Evolutionary conservation across 768 basidiomycete genomes (phyloP).

Genomic region (Trametes maxima): DNA sequence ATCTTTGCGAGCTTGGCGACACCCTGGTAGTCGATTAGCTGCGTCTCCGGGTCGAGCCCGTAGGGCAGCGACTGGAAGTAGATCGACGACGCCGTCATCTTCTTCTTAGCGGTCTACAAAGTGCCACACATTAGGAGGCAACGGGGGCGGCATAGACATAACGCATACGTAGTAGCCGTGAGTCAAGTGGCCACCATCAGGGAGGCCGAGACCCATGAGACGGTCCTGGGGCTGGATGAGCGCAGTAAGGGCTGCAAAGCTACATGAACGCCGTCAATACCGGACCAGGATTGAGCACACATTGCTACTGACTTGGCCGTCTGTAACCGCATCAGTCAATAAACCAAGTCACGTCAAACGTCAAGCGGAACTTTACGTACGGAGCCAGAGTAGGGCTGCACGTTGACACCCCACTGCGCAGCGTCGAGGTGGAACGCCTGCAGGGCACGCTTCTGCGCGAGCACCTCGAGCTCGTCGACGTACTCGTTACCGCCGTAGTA

Average conservation of each 20-base stretch:
- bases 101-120: slow-evolving; percentile 91
- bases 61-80: slow-evolving; percentile 99
- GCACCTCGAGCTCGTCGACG: slow-evolving; percentile 93
- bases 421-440: slow-evolving; percentile 95
- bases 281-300: not conserved
- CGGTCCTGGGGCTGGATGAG: slow-evolving; percentile 96
- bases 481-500: slow-evolving; percentile 99
- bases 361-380: slow-evolving; percentile 47
- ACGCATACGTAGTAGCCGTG: slow-evolving; percentile 91
- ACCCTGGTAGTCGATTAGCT: slow-evolving; percentile 85
- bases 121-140: not conserved
- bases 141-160: not conserved
- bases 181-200: slow-evolving; percentile 96
- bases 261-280: slow-evolving; percentile 35
- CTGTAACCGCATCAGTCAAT: slow-evolving; percentile 37
- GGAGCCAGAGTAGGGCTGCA: slow-evolving; percentile 96
- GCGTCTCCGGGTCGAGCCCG: slow-evolving; percentile 75
- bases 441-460: slow-evolving; percentile 95
- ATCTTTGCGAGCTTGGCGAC: slow-evolving; percentile 86
- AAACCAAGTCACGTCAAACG: not conserved
- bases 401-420: slow-evolving; percentile 95
- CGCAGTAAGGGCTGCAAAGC: slow-evolving; percentile 96
- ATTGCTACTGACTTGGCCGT: slow-evolving; percentile 76
- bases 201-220: slow-evolving; percentile 97
- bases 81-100: slow-evolving; percentile 99